phyloP scores from a whole-genome alignment of 179 eudicot genomes.

The Vitellaria paradoxa region DNA sequence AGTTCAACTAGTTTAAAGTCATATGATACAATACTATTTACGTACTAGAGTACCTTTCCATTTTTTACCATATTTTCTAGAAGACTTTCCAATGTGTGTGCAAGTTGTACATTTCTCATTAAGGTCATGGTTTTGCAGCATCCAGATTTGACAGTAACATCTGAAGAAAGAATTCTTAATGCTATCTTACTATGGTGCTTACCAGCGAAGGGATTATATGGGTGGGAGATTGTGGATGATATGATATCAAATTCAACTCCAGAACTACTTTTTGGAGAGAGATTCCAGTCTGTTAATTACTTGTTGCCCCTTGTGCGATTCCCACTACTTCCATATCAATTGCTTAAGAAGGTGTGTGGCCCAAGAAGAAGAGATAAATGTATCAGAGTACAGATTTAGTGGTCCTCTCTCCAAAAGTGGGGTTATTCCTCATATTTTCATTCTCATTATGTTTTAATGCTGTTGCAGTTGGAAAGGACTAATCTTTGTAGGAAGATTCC shows the following conservation, averaged over 20 bases:
- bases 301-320: constrained; percentile 75
- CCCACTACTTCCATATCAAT: constrained; percentile 60
- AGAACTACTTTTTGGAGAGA: constrained; percentile 58
- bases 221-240: constrained; percentile 71
- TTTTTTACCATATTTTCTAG: not conserved
- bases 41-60: constrained; percentile 12
- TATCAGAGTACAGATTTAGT: not conserved
- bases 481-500: constrained; percentile 48
- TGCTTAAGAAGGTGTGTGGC: constrained; percentile 69
- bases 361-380: not conserved
- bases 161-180: constrained; percentile 87
- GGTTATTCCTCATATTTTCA: not conserved
- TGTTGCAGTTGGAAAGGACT: constrained; percentile 72
- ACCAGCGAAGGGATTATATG: constrained; percentile 53
- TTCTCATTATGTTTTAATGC: constrained; percentile 9
- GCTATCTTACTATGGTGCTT: constrained; percentile 77
- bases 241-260: constrained; percentile 51
- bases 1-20: not conserved
- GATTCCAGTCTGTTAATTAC: constrained; percentile 50
- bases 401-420: not conserved
- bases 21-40: not conserved
- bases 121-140: constrained; percentile 65
- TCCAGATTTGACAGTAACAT: constrained; percentile 89
- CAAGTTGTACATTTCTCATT: constrained; percentile 24
- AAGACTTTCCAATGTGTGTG: not conserved